A percentile compares a stretch with the other conserved stretches of the same genome.
Evolutionary conservation across 805 yeast genomes (phyloP).

Genomic region (Allodekkera sacchari): DNA sequence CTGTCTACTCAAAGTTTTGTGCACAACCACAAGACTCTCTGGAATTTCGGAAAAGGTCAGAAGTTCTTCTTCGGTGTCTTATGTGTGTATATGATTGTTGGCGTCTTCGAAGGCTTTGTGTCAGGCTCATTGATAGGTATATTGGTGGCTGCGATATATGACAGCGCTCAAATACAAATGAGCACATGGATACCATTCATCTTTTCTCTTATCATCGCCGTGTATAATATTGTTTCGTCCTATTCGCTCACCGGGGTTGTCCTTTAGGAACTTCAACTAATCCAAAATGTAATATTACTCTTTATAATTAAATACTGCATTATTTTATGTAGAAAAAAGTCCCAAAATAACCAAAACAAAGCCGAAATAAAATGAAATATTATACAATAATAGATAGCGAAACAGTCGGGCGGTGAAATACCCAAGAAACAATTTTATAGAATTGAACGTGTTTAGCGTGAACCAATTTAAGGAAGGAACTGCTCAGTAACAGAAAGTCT

Average conservation of each 20-base stretch:
- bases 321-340: too few relatives aligned
- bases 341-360: too few relatives aligned
- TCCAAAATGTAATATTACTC: too few relatives aligned
- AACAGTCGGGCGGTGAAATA: too few relatives aligned
- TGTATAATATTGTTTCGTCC: constrained; percentile 59
- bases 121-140: constrained; percentile 76
- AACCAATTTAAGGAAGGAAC: too few relatives aligned
- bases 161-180: constrained; percentile 77
- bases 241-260: constrained; percentile 49
- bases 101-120: constrained; percentile 55
- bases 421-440: too few relatives aligned
- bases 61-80: constrained; percentile 23
- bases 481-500: too few relatives aligned
- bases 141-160: constrained; percentile 64
- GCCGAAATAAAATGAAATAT: too few relatives aligned
- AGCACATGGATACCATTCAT: constrained; percentile 92
- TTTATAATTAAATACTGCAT: too few relatives aligned
- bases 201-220: constrained; percentile 62
- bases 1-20: constrained; percentile 1
- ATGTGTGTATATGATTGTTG: constrained; percentile 46
- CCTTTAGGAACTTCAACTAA: too few relatives aligned
- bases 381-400: too few relatives aligned
- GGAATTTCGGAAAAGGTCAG: background rate
- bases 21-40: constrained; percentile 5
- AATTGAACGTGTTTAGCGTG: too few relatives aligned